Percentiles rank a stretch among this genome's conserved stretches.
These are phyloP conservation scores for Populus hybrid DNA, from an alignment of 441 rosid genomes.

Conservation along the genomic window DNA sequence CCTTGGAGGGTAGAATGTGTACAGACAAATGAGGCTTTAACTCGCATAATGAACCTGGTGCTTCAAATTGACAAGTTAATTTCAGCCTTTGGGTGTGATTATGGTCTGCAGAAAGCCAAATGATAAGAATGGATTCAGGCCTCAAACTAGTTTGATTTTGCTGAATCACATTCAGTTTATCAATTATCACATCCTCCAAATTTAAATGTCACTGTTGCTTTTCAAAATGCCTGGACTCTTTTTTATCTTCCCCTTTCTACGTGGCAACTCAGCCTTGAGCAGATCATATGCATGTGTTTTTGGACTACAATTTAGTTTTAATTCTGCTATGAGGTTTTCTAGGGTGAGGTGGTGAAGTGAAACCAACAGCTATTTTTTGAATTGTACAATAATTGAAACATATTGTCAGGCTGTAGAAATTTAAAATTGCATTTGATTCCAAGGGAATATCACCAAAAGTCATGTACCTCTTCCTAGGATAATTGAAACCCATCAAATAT, in stretches of 20 bases:
- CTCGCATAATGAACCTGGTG: not conserved
- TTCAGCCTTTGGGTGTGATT: not conserved
- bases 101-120: not conserved
- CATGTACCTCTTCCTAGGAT: not conserved
- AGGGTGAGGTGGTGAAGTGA: not conserved
- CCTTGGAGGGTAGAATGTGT: not conserved
- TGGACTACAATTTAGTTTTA: not conserved
- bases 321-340: not conserved
- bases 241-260: not conserved
- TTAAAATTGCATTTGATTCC: not conserved
- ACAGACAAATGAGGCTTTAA: not conserved
- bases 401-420: not conserved
- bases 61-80: not conserved
- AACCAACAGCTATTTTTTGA: not conserved
- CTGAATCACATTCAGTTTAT: conserved; percentile 1
- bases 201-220: not conserved
- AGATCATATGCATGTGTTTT: not conserved
- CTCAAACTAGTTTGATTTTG: not conserved
- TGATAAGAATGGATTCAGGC: not conserved
- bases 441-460: not conserved
- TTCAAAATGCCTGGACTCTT: not conserved
- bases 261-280: not conserved
- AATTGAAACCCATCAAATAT: not conserved
- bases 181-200: not conserved
- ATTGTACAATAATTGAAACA: not conserved